These are phyloP conservation scores for Hondaea fermentalgiana DNA, from an alignment of 108 stramenopile genomes.

Conservation along the genomic window DNA sequence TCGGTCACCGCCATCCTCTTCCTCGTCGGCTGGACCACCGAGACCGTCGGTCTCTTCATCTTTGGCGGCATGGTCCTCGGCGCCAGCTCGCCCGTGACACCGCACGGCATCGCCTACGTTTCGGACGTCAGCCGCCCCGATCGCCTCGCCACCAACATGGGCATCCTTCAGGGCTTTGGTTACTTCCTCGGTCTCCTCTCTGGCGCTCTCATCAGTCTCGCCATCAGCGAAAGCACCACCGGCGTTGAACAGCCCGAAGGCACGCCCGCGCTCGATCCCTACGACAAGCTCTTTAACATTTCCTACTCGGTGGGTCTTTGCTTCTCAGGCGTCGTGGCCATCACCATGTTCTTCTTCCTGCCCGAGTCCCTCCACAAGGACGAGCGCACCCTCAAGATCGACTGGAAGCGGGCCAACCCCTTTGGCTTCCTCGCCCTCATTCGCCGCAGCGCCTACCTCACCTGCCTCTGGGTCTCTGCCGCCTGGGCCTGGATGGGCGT, in stretches of 20 bases:
- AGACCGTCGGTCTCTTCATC: background rate
- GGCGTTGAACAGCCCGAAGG: background rate
- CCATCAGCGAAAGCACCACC: background rate
- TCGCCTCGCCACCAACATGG: background rate
- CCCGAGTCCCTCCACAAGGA: constrained; percentile 10
- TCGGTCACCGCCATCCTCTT: background rate
- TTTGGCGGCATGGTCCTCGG: background rate
- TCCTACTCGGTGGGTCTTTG: background rate
- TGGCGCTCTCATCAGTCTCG: background rate
- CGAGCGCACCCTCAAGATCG: background rate
- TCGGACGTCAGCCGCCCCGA: background rate
- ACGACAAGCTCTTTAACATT: background rate
- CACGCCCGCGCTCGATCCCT: background rate
- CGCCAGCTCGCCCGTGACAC: background rate
- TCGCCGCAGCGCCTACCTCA: background rate
- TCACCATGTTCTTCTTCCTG: background rate
- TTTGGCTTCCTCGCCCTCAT: background rate
- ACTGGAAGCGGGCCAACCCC: constrained; percentile 13
- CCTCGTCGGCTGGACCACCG: background rate
- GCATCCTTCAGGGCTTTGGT: background rate
- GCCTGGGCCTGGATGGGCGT: background rate
- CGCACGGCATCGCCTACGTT: background rate
- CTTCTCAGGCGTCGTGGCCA: background rate
- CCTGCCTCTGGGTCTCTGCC: background rate
- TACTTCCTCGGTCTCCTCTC: background rate